phyloP scores from a whole-genome alignment of 306 rosid species.

The Vigna nakashimae region DNA sequence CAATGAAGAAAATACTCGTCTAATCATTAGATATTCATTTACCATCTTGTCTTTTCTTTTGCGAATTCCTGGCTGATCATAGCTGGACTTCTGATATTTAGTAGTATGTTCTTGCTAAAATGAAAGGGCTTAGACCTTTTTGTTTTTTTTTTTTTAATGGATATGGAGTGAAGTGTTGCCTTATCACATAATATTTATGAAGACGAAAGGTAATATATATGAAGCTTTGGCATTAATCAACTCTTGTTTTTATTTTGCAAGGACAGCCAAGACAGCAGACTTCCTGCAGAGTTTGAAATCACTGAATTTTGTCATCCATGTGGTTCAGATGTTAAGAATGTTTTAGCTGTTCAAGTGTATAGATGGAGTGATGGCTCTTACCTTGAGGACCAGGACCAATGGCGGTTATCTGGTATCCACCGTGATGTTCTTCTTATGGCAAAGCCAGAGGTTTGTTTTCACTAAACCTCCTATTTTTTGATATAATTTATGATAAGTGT shows the following conservation, averaged over 20 bases:
- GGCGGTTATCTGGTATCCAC: slow-evolving; percentile 96
- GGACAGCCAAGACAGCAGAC: slow-evolving; percentile 95
- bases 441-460: slow-evolving; percentile 79
- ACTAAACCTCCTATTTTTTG: slow-evolving; percentile 8
- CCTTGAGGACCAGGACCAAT: slow-evolving; percentile 98
- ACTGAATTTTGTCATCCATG: slow-evolving; percentile 82
- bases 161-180: background rate
- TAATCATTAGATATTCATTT: background rate
- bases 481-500: background rate
- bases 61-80: background rate
- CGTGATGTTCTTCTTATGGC: slow-evolving; percentile 93
- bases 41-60: background rate
- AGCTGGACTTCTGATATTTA: background rate
- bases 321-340: slow-evolving; percentile 69
- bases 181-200: slow-evolving; percentile 14
- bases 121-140: background rate
- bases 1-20: background rate
- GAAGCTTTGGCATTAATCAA: slow-evolving; percentile 33
- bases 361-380: slow-evolving; percentile 98
- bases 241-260: slow-evolving; percentile 49
- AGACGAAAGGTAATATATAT: slow-evolving; percentile 14
- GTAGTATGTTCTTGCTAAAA: slow-evolving; percentile 4
- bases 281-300: slow-evolving; percentile 96
- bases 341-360: slow-evolving; percentile 90
- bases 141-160: background rate